Base-by-base conservation (phyloP, 2,329 filamentous ascomycete species). In the Raffaelea ambrosiae region DNA sequence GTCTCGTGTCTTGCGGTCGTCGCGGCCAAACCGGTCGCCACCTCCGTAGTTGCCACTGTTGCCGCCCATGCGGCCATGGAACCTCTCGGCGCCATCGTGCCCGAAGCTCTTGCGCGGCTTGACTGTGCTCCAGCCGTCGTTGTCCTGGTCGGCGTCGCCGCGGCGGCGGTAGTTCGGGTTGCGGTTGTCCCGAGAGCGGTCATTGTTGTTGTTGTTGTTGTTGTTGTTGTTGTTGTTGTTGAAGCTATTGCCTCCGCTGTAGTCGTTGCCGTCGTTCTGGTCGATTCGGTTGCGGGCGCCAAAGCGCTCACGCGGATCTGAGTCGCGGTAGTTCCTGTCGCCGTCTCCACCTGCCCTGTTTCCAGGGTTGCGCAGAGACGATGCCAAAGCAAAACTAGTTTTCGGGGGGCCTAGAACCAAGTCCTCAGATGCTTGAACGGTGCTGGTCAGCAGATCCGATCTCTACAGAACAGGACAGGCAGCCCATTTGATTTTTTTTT, bases 391-490 rank as follows among this genome's bases (percentile, higher is more conserved):
- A 64, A 96, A 95, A 40, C 81, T 80, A 42, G 81, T 87, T 63
- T 87, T 86, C 2, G 89, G 87, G 19, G 89, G 89, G 14, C 87
- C 89, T 49, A 95, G 84, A 50, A 93, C 77, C 49, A 94, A 85
- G 54, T 94, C 88, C 58, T 95, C 90, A 58, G 26, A 29, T 29
- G 26, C 26, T 29, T 7, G 13, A 29, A 29, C 7, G 7, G 13
- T 29, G 26, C 26, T 29, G 7, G 26, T 29, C 26, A 29, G 26
- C 13, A 29, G 7, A n/a, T n/a, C n/a, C n/a, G n/a, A n/a, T n/a
- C n/a, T n/a, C n/a, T n/a, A n/a, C n/a, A n/a, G n/a, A n/a, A n/a
- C n/a, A n/a, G n/a, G n/a, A n/a, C n/a, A n/a, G n/a, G n/a, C n/a
- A n/a, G n/a, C n/a, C n/a, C n/a, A n/a, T n/a, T n/a, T n/a, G n/a